phyloP scores from a whole-genome alignment of 2,329 filamentous ascomycete species.

The Talaromyces atroroseus region DNA sequence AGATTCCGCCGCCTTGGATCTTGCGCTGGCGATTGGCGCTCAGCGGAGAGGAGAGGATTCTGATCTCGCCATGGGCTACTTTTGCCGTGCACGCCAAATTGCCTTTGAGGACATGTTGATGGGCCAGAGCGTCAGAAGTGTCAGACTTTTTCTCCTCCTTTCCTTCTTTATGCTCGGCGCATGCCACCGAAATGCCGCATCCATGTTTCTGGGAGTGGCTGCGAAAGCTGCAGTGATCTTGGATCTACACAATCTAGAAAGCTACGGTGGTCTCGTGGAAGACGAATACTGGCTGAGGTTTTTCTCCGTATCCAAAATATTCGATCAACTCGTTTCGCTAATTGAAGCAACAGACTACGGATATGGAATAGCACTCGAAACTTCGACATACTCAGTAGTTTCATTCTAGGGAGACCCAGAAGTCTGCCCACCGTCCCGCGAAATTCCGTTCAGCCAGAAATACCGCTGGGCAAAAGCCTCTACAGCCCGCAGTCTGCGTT shows the following conservation, averaged over 20 bases:
- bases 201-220: constrained; percentile 7
- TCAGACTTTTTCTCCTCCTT: constrained; percentile 7
- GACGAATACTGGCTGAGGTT: not conserved
- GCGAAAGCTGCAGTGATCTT: constrained; percentile 6
- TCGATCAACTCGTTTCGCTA: not conserved
- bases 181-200: constrained; percentile 12
- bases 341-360: not conserved
- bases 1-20: not conserved
- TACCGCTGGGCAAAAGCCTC: not conserved
- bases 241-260: not conserved
- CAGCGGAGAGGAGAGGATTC: not conserved
- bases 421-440: not conserved
- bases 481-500: not conserved
- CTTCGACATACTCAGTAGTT: not conserved
- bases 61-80: not conserved
- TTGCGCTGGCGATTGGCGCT: constrained; percentile 8
- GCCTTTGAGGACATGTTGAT: not conserved
- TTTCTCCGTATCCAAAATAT: not conserved
- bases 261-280: not conserved
- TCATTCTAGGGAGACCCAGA: not conserved
- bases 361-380: not conserved
- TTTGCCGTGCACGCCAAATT: not conserved
- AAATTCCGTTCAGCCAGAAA: not conserved
- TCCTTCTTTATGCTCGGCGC: constrained; percentile 12
- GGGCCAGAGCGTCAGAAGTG: not conserved